These are phyloP conservation scores for barrel medic (Medicago truncatula) DNA, from an alignment of 306 rosid species.

Conservation along the genomic window DNA sequence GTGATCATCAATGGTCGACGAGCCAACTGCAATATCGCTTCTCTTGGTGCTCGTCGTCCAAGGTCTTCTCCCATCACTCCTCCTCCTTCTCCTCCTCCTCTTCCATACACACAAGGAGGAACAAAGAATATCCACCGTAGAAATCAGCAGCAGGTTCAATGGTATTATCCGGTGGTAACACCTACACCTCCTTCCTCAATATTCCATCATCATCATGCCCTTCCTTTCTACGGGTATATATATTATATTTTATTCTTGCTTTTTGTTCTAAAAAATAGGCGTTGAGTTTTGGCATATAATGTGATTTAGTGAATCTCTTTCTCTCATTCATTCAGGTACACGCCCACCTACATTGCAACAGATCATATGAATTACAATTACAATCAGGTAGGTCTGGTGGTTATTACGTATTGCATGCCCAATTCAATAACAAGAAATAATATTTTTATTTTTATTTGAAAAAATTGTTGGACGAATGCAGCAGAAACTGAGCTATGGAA, in stretches of 20 bases:
- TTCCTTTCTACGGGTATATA: conserved; percentile 73
- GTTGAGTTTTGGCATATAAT: too few species aligned
- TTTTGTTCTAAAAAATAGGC: too few species aligned
- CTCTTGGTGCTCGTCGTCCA: conserved; percentile 79
- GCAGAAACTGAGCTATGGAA: conserved; percentile 59
- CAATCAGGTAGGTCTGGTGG: conserved; percentile 54
- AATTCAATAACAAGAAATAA: neutral
- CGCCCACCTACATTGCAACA: conserved; percentile 65
- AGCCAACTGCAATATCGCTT: conserved; percentile 88
- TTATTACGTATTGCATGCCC: neutral
- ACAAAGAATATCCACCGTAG: conserved; percentile 44
- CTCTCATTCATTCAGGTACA: conserved; percentile 51
- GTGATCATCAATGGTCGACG: conserved; percentile 81
- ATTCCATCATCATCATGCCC: conserved; percentile 44
- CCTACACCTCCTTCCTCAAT: conserved; percentile 48
- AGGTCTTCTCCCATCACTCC: conserved; percentile 17
- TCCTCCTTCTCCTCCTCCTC: neutral
- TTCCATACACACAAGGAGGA: conserved; percentile 29
- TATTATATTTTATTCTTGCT: too few species aligned
- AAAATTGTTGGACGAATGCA: too few species aligned
- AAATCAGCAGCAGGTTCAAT: conserved; percentile 53
- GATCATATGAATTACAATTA: conserved; percentile 55
- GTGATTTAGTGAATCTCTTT: too few species aligned
- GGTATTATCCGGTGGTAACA: conserved; percentile 72
- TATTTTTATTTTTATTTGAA: too few species aligned